Percentiles rank a stretch among this genome's conserved stretches.
Evolutionary conservation across 2,329 filamentous ascomycete species (phyloP).

Genomic region (Gaeumannomyces sp.): DNA sequence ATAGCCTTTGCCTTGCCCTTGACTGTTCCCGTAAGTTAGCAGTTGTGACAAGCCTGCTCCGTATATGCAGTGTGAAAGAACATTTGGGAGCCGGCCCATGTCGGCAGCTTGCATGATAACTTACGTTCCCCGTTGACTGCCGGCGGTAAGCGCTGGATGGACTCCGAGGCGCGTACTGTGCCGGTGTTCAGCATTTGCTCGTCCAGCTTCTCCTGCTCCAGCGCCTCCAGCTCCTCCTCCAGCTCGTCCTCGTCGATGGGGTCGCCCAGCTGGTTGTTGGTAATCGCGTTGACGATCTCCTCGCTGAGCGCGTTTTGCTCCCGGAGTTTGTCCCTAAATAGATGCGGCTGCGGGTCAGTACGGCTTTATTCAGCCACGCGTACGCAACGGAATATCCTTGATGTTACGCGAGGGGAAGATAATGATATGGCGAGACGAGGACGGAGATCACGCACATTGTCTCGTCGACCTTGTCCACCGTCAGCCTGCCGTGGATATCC

Average conservation of each 20-base stretch:
- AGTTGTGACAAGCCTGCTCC: not conserved
- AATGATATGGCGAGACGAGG: not conserved
- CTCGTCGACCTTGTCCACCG: constrained; percentile 88
- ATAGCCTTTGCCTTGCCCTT: constrained; percentile 43
- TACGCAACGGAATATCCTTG: not conserved
- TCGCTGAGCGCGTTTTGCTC: constrained; percentile 92
- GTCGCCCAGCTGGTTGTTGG: constrained; percentile 59
- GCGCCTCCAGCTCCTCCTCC: constrained; percentile 73
- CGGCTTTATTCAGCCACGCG: not conserved
- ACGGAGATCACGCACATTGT: constrained; percentile 67
- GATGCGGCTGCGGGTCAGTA: not conserved
- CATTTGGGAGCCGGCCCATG: constrained; percentile 15
- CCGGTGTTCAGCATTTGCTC: constrained; percentile 90
- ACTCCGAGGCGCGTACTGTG: constrained; percentile 72
- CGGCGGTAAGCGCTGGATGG: constrained; percentile 69
- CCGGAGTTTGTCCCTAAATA: constrained; percentile 72
- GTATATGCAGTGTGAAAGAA: not conserved
- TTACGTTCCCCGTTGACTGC: constrained; percentile 70
- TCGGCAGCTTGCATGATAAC: constrained; percentile 27
- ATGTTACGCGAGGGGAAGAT: constrained; percentile 8
- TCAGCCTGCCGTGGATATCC: constrained; percentile 83
- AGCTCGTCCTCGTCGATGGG: constrained; percentile 78
- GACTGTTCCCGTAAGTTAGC: constrained; percentile 26
- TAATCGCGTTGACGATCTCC: constrained; percentile 85
- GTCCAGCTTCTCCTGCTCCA: constrained; percentile 91